A percentile compares a stretch with the other conserved stretches of the same genome.
Conservation (phyloP, 2,329 filamentous ascomycete genomes). For the Chrysoporthe puriensis region DNA sequence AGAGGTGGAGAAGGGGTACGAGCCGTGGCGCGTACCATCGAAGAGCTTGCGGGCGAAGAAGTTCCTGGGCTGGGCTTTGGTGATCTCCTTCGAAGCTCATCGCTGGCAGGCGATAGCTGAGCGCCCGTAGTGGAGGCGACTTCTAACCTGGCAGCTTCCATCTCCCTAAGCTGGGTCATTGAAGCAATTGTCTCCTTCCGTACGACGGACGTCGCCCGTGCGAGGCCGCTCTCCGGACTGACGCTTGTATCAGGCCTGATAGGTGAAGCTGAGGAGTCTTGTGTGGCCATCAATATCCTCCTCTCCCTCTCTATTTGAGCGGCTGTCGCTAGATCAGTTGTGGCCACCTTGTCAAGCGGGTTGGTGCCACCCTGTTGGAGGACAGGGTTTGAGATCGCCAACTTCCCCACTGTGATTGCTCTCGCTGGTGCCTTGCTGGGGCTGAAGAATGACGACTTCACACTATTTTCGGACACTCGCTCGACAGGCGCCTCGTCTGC, state of each 20-base stretch:
- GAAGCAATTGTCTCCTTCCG: slow-evolving; percentile 35
- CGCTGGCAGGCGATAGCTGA: slow-evolving; percentile 54
- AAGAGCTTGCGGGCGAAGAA: slow-evolving; percentile 8
- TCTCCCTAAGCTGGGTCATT: slow-evolving; percentile 30
- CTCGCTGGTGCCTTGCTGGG: slow-evolving; percentile 14
- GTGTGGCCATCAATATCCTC: slow-evolving; percentile 37
- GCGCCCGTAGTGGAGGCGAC: slow-evolving; percentile 50
- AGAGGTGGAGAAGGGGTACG: slow-evolving; percentile 15
- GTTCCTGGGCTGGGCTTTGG: slow-evolving; percentile 43
- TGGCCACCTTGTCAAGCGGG: slow-evolving; percentile 50
- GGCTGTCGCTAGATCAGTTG: slow-evolving; percentile 55
- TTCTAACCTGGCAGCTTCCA: slow-evolving; percentile 37
- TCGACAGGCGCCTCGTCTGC: slow-evolving; percentile 34
- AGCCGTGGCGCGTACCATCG: neutral
- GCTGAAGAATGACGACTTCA: slow-evolving; percentile 15
- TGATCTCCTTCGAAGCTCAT: slow-evolving; percentile 56
- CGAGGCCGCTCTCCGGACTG: slow-evolving; percentile 38
- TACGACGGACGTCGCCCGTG: slow-evolving; percentile 42
- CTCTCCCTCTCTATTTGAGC: slow-evolving; percentile 50
- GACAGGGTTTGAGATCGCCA: slow-evolving; percentile 56
- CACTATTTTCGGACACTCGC: slow-evolving; percentile 16
- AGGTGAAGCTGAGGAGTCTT: neutral
- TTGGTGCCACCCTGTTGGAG: slow-evolving; percentile 44
- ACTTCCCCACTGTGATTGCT: slow-evolving; percentile 41
- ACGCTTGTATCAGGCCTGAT: neutral